Base-by-base conservation (phyloP, 176 grass and related monocot genomes). In the Bonia amplexicaulis region DNA sequence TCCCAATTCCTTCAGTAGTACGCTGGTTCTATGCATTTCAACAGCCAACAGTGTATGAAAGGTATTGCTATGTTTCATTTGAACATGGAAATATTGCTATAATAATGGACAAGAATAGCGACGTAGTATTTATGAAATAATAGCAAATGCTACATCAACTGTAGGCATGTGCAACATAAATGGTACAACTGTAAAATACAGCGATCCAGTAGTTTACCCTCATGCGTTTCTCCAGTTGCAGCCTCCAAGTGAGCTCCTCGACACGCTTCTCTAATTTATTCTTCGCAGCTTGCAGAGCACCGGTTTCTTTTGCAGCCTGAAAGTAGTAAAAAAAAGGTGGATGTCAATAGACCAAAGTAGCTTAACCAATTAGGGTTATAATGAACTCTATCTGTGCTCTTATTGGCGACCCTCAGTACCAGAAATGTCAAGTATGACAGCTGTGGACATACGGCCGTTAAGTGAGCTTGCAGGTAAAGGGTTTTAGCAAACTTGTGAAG, bases 251-350 rank as follows among this genome's bases (percentile, higher is more conserved):
- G 45, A 99, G 90, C 82, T 99, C 96, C 69, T 99, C 96, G 33
- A 99, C 93, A 92, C 94, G 80, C 85, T 99, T 99, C 88, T 99
- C 96, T 71, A 99, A 88, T 81, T 94, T 92, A 85, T 89, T 99
- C 88, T 99, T 99, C 62, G 96, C 96, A 93, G 89, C 96, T 87
- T 99, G 96, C 26, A 99, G 84, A 79, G 90, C 96, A 86, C 96
- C 96, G 79, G 93, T 92, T 95, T 99, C 96, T 86, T 84, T 99
- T 74, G 96, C 90, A 96, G 96, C 91, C 96, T 99, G 74, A 79
- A 91, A 61, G 78, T 66, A 83, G 79, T 55, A 71, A 47, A 69
- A 37, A 84, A 63, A 47, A n/a, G 22, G 9, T 10, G 61, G 68
- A 86, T 84, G 48, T 66, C 19, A 25, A 41, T 72, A 76, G 67